These are phyloP conservation scores for Phytophthora constricta DNA, from an alignment of 352 stramenopile species.

Conservation along the genomic window DNA sequence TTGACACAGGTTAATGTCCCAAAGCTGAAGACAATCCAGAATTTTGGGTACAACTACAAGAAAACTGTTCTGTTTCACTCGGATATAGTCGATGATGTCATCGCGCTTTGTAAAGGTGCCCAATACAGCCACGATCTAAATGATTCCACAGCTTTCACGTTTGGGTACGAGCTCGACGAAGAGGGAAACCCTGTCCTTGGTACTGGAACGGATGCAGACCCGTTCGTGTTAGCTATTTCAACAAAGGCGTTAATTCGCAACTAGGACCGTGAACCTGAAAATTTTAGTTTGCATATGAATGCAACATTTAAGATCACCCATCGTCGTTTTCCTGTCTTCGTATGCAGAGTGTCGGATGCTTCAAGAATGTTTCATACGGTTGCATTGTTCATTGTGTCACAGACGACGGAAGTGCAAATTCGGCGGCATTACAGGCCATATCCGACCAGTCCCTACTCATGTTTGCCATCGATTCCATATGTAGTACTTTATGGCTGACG, in stretches of 20 bases:
- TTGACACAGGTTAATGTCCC: neutral
- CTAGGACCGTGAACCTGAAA: neutral
- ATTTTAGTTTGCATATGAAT: neutral
- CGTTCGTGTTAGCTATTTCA: neutral
- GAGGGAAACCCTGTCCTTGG: neutral
- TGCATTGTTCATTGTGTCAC: neutral
- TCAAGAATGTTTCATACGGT: neutral
- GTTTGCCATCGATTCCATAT: neutral
- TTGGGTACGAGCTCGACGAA: neutral
- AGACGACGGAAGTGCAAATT: neutral
- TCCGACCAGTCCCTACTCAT: neutral
- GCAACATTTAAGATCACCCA: neutral
- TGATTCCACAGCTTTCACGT: neutral
- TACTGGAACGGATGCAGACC: neutral
- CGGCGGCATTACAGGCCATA: neutral
- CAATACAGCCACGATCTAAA: neutral
- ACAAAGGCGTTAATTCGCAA: neutral
- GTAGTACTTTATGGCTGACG: neutral
- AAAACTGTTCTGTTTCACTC: neutral
- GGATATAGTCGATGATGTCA: neutral
- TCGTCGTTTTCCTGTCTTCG: neutral
- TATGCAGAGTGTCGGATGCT: neutral
- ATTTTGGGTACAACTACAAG: neutral
- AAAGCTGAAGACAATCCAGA: neutral
- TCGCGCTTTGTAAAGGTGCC: neutral